Evolutionary conservation across 2,329 filamentous ascomycete species (phyloP), one percentile per base, ranked within the genome.

Genomic region (Escovopsis sp.): DNA sequence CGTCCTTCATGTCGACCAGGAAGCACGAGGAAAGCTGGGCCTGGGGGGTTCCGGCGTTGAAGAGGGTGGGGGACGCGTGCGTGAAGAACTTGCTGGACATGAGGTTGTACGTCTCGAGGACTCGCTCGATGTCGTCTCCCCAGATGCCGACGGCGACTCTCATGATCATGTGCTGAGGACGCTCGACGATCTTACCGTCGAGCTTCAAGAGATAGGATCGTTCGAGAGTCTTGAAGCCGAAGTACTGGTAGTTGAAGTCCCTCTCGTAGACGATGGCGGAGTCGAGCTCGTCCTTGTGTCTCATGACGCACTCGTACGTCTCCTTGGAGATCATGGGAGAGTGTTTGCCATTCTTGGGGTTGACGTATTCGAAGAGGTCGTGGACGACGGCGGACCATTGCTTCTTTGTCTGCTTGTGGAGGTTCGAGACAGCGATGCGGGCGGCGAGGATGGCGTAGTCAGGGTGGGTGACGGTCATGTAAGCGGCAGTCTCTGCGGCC

Each of bases 371-470:
- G 68, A 89, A 95, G 35, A 98, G 78, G 57, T 98, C 91, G 54
- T 78, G 81, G 54, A 98, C 76, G 45, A 98, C 91, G 39, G 85
- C 72, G n/a, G 91, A 96, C 71, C 93, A 98, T 62, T 96, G 89
- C 74, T 98, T 98, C 77, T 96, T 96, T 50, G 91, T 98, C 74
- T 98, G 91, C 71, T 98, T 98, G 80, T 98, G 91, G 45, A 98
- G 82, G 70, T 98, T 98, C 58, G 91, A 98, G 42, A 98, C 91
- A 53, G 91, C 91, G 59, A 98, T 96, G 67, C 91, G 88, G 51
- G 91, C 91, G 50, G 91, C 91, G 45, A 98, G 86, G 60, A 96
- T 93, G 61, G 91, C 91, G 63, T 98, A 98, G 69, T 98, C 91
- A 56, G 91, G 91, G 64, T 98, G 91, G 48, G 89, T 98, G 54